Percentiles rank a stretch among this genome's conserved stretches.
Evolutionary conservation across 1,139 yeast genomes (phyloP).

Genomic region (Debaryomyces psychrophilus): DNA sequence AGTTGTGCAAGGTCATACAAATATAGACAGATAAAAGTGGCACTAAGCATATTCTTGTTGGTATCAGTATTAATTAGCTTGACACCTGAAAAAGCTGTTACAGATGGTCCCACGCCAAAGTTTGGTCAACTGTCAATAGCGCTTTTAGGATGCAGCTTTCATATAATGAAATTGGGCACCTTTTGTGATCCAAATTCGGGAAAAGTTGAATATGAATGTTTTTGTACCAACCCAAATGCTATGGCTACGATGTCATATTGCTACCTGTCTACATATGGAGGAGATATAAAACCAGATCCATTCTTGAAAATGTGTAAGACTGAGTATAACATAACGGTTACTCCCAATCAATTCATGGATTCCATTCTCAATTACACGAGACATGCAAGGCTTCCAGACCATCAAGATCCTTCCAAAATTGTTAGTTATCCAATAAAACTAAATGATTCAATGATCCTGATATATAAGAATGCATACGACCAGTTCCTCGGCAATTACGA

Average conservation of each 20-base stretch:
- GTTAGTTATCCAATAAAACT: conserved; percentile 31
- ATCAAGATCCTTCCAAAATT: conserved; percentile 20
- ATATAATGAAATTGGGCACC: conserved; percentile 25
- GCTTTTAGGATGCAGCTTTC: conserved; percentile 34
- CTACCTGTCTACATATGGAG: conserved; percentile 28
- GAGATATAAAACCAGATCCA: conserved; percentile 22
- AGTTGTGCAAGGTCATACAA: conserved; percentile 15
- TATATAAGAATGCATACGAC: conserved; percentile 16
- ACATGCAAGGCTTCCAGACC: conserved; percentile 30
- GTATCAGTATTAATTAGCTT: conserved; percentile 26
- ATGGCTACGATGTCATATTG: conserved; percentile 48
- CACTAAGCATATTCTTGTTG: conserved; percentile 21
- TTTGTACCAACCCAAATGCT: conserved; percentile 37
- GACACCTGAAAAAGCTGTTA: conserved; percentile 35
- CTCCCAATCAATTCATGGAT: conserved; percentile 30
- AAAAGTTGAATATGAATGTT: conserved; percentile 23
- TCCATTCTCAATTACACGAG: conserved; percentile 45
- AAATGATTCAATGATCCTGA: conserved; percentile 25
- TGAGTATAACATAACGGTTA: conserved; percentile 29
- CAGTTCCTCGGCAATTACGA: conserved; percentile 47
- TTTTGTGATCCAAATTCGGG: conserved; percentile 26
- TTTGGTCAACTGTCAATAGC: conserved; percentile 36
- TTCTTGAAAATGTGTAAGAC: conserved; percentile 32
- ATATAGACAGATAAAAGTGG: conserved; percentile 17
- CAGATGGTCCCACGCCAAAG: conserved; percentile 41